Evolutionary conservation across 768 basidiomycete genomes (phyloP).

Genomic region (Mycena galericulata): DNA sequence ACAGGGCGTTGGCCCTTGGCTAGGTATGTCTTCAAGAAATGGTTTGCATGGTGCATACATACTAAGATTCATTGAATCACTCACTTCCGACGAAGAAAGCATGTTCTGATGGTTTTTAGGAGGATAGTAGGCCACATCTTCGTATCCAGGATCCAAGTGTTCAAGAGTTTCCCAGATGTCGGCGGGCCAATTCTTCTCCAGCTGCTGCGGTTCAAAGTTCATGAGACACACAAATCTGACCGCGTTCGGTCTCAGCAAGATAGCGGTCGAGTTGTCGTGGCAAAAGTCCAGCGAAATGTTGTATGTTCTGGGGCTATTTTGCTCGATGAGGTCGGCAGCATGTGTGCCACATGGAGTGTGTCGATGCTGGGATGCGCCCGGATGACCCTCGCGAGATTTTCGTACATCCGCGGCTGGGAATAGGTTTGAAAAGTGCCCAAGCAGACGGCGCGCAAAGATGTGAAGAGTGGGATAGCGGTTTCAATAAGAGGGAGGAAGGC

Average conservation of each 20-base stretch:
- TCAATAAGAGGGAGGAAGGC: not conserved
- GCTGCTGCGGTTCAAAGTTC: not conserved
- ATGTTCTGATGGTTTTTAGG: not conserved
- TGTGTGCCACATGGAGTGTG: conserved; percentile 3
- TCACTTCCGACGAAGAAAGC: not conserved
- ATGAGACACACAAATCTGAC: not conserved
- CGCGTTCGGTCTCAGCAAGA: not conserved
- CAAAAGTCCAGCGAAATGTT: conserved; percentile 7
- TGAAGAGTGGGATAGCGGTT: not conserved
- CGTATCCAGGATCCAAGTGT: not conserved
- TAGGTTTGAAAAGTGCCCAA: conserved; percentile 11
- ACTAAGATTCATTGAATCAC: not conserved
- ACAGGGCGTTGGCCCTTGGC: not conserved
- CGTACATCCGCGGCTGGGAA: conserved; percentile 12
- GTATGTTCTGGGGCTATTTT: not conserved
- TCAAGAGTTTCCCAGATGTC: conserved; percentile 7
- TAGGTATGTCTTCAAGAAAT: not conserved
- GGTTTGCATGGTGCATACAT: too few relatives aligned
- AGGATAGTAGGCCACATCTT: not conserved
- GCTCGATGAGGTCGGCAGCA: conserved; percentile 11
- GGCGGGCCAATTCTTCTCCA: not conserved
- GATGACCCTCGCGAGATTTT: not conserved
- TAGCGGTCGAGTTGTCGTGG: not conserved
- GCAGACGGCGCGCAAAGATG: conserved; percentile 7
- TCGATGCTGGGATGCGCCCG: conserved; percentile 17